Base-by-base conservation (phyloP, 1,284 basidiomycete genomes). In the Inonotus obliquus region DNA sequence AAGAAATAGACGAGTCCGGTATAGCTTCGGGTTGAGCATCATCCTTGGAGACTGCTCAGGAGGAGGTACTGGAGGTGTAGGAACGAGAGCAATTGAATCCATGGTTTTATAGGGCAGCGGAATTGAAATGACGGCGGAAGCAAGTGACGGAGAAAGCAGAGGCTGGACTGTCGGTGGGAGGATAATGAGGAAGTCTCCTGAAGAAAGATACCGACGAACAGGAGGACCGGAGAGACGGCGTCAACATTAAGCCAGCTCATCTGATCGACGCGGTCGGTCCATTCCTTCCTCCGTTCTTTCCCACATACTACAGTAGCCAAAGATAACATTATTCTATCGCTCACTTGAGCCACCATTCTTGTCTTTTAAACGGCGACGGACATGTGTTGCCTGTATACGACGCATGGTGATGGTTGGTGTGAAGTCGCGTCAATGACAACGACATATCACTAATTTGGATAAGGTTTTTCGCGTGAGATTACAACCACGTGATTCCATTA, bases 1-100 rank as follows among this genome's bases (percentile, higher is more conserved):
- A 44, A 69, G 63, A 44, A 74, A 63, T 57, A 76, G 67, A 44
- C 76, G 72, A 3, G 70, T 59, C 35, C 73, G 71, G 66, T 75
- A 76, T 19, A 61, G 51, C 63, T 61, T 64, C 11, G 59, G 59
- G 37, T 61, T 62, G 27, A 61, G 60, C 60, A 39, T 57, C 63
- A 64, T 64, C 19, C 35, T 58, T 11, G 63, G 52, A 49, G 48
- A 54, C 38, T 60, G 54, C 2, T 29, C 52, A 32, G 62, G 41
- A 54, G 57, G 57, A 35, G 62, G 57, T n/a, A 25, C 35, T 27
- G 62, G 39, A 38, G 48, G 32, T 27, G 49, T 29, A 25, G 61
- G 51, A 47, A 49, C 32, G 29, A 14, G 19, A 25, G 51, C 7
- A 32, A 23, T 63, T 23, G 57, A 54, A 29, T 63, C 60, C 60